A percentile compares a stretch with the other conserved stretches of the same genome.
phyloP scores from a whole-genome alignment of 176 grass and related monocot species.

The Thalia dealbata region DNA sequence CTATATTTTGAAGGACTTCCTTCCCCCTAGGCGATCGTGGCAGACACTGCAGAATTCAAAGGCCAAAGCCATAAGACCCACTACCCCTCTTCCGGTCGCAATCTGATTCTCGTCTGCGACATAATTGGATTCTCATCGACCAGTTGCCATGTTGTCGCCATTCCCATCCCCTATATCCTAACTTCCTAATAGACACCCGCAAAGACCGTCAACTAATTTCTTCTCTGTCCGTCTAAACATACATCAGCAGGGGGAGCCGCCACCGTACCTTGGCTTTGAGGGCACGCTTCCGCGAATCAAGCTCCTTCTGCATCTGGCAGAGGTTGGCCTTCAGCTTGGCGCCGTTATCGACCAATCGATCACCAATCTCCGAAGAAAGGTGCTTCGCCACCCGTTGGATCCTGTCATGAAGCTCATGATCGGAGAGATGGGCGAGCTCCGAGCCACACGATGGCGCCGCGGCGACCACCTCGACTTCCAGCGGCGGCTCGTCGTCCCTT shows the following conservation, averaged over 20 bases:
- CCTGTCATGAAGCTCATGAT: background rate
- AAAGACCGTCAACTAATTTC: background rate
- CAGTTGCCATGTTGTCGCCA: background rate
- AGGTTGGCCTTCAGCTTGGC: conserved; percentile 4
- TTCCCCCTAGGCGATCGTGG: no score
- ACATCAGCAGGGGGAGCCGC: background rate
- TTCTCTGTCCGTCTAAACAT: background rate
- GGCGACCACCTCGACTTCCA: background rate
- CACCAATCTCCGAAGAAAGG: background rate
- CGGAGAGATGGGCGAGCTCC: background rate
- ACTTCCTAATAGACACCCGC: background rate
- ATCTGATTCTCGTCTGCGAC: background rate
- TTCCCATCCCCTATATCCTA: background rate
- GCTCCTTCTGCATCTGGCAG: background rate
- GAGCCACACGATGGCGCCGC: background rate
- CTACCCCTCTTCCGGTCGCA: background rate
- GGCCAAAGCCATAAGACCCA: background rate
- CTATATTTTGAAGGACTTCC: background rate
- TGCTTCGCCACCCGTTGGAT: background rate
- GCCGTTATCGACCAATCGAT: background rate
- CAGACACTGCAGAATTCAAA: background rate
- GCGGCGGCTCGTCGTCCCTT: background rate
- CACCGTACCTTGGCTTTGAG: background rate
- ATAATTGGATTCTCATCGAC: no score
- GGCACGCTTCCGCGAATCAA: background rate